Conservation (phyloP, 2,329 filamentous ascomycete species). For the Sclerotiophoma versabilis region DNA sequence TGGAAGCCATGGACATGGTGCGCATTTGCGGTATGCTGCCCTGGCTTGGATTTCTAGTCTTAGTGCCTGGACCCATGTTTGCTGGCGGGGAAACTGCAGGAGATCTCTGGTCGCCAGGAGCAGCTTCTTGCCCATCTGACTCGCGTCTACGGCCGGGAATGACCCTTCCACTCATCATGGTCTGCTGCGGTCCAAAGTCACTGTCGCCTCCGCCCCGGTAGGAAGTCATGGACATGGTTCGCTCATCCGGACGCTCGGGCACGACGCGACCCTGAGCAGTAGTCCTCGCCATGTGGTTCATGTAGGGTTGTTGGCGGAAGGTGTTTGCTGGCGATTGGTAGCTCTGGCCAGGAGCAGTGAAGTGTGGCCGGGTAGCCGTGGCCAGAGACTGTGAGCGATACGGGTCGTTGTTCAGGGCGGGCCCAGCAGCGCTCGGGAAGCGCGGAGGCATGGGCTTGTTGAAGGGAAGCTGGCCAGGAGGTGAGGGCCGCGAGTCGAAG, state of each 20-base stretch:
- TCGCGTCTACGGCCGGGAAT: conserved; percentile 79
- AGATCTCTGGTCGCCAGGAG: conserved; percentile 27
- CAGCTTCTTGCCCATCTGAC: conserved; percentile 50
- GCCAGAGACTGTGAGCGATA: conserved; percentile 95
- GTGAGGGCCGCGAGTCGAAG: conserved; percentile 66
- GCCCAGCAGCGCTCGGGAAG: conserved; percentile 61
- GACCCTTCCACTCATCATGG: conserved; percentile 89
- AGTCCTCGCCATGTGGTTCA: conserved; percentile 72
- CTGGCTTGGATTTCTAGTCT: conserved; percentile 46
- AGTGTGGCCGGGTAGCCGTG: conserved; percentile 73
- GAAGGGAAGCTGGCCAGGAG: conserved; percentile 57
- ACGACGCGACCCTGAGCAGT: conserved; percentile 92
- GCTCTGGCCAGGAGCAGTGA: conserved; percentile 62
- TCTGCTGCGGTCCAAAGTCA: conserved; percentile 73
- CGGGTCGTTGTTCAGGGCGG: conserved; percentile 81
- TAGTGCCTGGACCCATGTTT: conserved; percentile 40
- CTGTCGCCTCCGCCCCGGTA: conserved; percentile 77
- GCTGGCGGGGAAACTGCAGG: conserved; percentile 32
- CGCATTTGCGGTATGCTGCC: conserved; percentile 58
- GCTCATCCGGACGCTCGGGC: conserved; percentile 88
- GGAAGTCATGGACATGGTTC: conserved; percentile 94
- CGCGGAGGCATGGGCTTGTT: conserved; percentile 65
- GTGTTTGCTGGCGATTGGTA: conserved; percentile 70
- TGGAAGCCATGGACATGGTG: conserved; percentile 94
- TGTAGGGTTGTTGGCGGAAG: conserved; percentile 80